Percentiles rank a stretch among this genome's conserved stretches.
Evolutionary conservation across 169 alveolate genomes (phyloP).

Genomic region (Plasmodium billcollinsi): DNA sequence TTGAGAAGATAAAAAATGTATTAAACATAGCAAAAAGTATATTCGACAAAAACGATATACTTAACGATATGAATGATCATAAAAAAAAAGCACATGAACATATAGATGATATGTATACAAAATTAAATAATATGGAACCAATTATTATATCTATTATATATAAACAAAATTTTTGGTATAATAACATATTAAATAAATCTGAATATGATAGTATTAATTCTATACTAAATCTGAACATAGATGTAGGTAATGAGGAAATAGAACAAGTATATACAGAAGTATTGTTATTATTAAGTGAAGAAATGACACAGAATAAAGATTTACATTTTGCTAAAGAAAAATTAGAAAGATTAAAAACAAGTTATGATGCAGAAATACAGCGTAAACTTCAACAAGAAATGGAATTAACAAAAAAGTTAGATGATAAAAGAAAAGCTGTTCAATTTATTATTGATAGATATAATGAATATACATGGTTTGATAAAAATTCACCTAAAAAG

Average conservation of each 20-base stretch:
- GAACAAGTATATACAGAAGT: slow-evolving; percentile 52
- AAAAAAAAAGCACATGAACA: slow-evolving; percentile 24
- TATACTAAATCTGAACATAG: slow-evolving; percentile 50
- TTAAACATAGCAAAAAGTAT: slow-evolving; percentile 52
- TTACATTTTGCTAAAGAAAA: slow-evolving; percentile 63
- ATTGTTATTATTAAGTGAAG: slow-evolving; percentile 25
- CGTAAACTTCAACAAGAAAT: slow-evolving; percentile 81
- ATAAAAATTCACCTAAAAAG: slow-evolving; percentile 71
- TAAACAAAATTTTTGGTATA: slow-evolving; percentile 66
- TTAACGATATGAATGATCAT: background rate
- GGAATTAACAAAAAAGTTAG: slow-evolving; percentile 76
- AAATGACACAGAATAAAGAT: slow-evolving; percentile 72
- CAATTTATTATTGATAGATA: slow-evolving; percentile 80
- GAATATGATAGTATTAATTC: slow-evolving; percentile 76
- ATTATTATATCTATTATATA: slow-evolving; percentile 24
- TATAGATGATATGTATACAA: slow-evolving; percentile 56
- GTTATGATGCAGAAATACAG: slow-evolving; percentile 78
- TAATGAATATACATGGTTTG: slow-evolving; percentile 77
- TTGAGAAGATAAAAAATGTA: slow-evolving; percentile 47
- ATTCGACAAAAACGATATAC: slow-evolving; percentile 19
- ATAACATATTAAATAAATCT: slow-evolving; percentile 64
- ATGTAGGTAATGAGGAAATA: slow-evolving; percentile 25
- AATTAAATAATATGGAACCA: slow-evolving; percentile 54
- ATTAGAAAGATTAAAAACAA: slow-evolving; percentile 69
- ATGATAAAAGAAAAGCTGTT: slow-evolving; percentile 79